Evolutionary conservation across 1,284 basidiomycete genomes (phyloP), one percentile per base, ranked within the genome.

Genomic region (Pyrrhoderma lamaoense): DNA sequence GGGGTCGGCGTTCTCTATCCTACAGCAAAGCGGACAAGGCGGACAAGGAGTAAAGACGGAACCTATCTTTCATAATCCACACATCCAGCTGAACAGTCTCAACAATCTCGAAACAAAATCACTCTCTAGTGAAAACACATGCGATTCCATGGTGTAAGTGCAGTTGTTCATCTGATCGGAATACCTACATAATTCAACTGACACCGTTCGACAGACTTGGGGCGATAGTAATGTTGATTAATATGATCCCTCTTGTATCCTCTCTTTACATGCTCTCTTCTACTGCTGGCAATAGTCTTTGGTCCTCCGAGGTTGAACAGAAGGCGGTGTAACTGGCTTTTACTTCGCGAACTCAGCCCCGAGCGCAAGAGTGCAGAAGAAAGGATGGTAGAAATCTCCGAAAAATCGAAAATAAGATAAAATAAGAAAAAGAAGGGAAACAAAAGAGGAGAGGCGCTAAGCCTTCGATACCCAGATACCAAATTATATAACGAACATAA

Each of bases 241-340:
- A 77, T 58, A 70, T 87, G 45, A 65, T 87, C 31, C 85, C 85
- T 2, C 62, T 85, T 40, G 70, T 76, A 16, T 75, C 74, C 4
- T 69, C 79, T 45, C 54, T 78, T 25, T 76, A 80, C 62, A 69
- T 65, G 34, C 76, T 80, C 58, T 77, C 77, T 0, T 74, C 72
- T 22, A 75, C 77, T 0, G 77, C 84, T 23, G 85, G 85, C 21
- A 84, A 84, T 0, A 85, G 85, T 2, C 65, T 89, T 49, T 87
- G 83, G 82, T 85, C 83, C 0, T 75, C 77, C 11, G 75, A 83
- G 51, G 55, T 83, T 8, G 80, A 85, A 63, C 73, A 70, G 7
- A 55, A 58, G 37, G 56, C n/a, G n/a, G n/a, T n/a, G n/a, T n/a
- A n/a, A n/a, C n/a, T n/a, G n/a, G n/a, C n/a, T n/a, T n/a, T n/a